phyloP scores from a whole-genome alignment of 495 filamentous ascomycete species.

The Penicillium cosmopolitanum region DNA sequence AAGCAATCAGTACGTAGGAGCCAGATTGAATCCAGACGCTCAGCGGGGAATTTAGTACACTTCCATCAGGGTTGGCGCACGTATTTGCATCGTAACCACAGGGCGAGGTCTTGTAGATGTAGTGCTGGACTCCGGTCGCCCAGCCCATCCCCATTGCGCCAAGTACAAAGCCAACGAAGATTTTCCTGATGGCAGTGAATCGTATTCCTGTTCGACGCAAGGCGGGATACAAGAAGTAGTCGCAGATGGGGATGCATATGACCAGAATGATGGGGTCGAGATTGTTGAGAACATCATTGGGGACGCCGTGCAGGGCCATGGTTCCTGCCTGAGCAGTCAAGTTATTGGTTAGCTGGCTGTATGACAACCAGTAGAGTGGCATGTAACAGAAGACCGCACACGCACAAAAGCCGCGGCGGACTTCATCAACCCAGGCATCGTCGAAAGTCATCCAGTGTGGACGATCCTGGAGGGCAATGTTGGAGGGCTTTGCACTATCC shows the following conservation, averaged over 20 bases:
- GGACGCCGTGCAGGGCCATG: constrained; percentile 54
- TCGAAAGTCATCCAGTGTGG: constrained; percentile 75
- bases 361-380: constrained; percentile 68
- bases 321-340: constrained; percentile 57
- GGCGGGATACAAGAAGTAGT: constrained; percentile 65
- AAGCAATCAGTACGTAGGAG: constrained; percentile 63
- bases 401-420: constrained; percentile 67
- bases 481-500: constrained; percentile 67
- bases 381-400: constrained; percentile 69
- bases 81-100: constrained; percentile 54
- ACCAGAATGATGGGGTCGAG: constrained; percentile 73
- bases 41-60: constrained; percentile 42
- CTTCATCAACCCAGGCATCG: constrained; percentile 73
- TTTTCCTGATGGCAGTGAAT: constrained; percentile 70
- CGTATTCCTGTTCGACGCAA: constrained; percentile 60
- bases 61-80: constrained; percentile 33
- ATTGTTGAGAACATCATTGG: constrained; percentile 74
- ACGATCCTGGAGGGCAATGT: constrained; percentile 37
- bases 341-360: constrained; percentile 64
- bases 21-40: constrained; percentile 60
- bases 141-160: constrained; percentile 59
- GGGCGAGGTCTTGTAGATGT: constrained; percentile 63
- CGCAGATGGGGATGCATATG: constrained; percentile 69
- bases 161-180: constrained; percentile 66
- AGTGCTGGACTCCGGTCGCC: constrained; percentile 67